Base-by-base conservation (phyloP, 257 asterid species). In the Knoxia roxburghii region DNA sequence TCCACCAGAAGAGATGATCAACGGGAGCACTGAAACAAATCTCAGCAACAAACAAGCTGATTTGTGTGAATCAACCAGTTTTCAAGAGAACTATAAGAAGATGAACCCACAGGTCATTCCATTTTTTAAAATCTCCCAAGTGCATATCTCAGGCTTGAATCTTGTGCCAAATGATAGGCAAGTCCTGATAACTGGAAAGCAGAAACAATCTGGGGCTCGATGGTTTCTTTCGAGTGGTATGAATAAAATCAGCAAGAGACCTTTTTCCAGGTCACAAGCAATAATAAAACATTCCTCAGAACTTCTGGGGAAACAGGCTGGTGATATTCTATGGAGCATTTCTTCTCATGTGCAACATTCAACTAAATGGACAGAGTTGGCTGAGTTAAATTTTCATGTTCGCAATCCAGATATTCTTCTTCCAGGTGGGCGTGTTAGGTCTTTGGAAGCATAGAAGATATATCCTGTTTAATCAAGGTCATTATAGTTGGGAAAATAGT, bases 161-260 rank as follows among this genome's bases (percentile, higher is more conserved):
- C 43, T 66, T 60, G 75, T 63, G 41, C 74, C 46, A 51, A 76
- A 73, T 35, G 68, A 78, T 66, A 80, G 75, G 61, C 83, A 56
- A 40, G 40, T 77, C 61, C 77, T 91, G 86, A 81, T 84, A 27
- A 72, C 76, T 8, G 77, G 71, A 69, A 80, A 90, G 60, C 85
- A 76, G 62, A 80, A 71, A 39, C 91, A 87, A 72, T 79, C 90
- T 43, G 95, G 96, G 53, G 69, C 79, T 39, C 80, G 90, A 52
- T 91, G 96, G 98, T 72, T 91, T 83, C 80, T 80, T 56, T 85
- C 95, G 18, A 87, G 85, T 70, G 95, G 96, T 61, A 74, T 83
- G 87, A 74, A 69, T 51, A 78, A 51, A 55, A 66, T 76, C 52
- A 78, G 72, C 74, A 87, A 79, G 80, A 74, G 26, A 64, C 67